Evolutionary conservation across 805 yeast genomes (phyloP).

Genomic region (Nakazawaea anatomiae): DNA sequence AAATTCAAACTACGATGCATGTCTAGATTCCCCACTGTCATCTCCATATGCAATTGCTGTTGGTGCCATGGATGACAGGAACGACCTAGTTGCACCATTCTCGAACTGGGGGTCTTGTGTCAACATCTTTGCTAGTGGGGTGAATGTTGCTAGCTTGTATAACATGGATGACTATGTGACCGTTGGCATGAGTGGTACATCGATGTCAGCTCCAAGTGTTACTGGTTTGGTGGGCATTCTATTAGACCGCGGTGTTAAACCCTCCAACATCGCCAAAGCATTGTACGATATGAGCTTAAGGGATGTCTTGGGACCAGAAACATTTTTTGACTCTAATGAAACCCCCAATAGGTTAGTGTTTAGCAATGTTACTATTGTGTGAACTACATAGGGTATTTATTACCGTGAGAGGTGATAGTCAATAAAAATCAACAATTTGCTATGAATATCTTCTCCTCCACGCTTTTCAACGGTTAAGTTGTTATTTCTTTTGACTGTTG

Average conservation of each 20-base stretch:
- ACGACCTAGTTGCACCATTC: conserved; percentile 66
- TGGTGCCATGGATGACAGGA: conserved; percentile 80
- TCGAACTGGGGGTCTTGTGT: conserved; percentile 96
- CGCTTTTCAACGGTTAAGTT: too few relatives aligned
- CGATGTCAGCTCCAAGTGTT: conserved; percentile 78
- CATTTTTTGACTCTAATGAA: conserved; percentile 38
- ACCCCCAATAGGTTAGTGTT: conserved; percentile 55
- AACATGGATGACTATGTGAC: conserved; percentile 22
- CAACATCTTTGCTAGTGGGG: conserved; percentile 81
- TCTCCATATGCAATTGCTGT: conserved; percentile 69
- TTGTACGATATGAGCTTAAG: conserved; percentile 41
- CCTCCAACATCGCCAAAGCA: conserved; percentile 32
- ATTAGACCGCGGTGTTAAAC: conserved; percentile 43
- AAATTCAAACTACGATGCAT: conserved; percentile 71
- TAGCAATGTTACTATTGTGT: not conserved
- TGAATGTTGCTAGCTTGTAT: conserved; percentile 52
- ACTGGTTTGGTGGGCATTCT: conserved; percentile 58
- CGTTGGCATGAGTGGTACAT: conserved; percentile 58
- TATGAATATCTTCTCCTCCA: too few relatives aligned
- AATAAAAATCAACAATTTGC: too few relatives aligned
- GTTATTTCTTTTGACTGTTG: too few relatives aligned
- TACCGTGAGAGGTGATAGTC: too few relatives aligned
- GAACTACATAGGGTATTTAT: not conserved
- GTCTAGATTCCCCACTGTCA: conserved; percentile 82
- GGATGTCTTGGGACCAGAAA: conserved; percentile 40